A percentile compares a stretch with the other conserved stretches of the same genome.
These are phyloP conservation scores for Lavandula angustifolia DNA, from an alignment of 257 asterid species.

Conservation along the genomic window DNA sequence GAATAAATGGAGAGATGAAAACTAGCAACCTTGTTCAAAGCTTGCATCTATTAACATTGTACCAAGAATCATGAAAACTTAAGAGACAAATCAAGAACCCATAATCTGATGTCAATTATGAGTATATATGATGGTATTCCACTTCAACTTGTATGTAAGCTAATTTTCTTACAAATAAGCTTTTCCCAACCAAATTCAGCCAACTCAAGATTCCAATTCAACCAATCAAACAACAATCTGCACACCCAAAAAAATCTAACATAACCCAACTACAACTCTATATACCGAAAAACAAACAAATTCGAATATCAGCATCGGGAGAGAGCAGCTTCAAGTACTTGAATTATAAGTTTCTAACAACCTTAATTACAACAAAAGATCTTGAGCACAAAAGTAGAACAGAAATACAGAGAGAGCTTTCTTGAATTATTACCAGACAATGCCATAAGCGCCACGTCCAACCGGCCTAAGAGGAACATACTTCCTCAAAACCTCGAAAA, in stretches of 20 bases:
- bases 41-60: not conserved
- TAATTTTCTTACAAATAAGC: not conserved
- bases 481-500: slow-evolving; percentile 73
- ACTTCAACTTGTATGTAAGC: not conserved
- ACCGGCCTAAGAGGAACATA: slow-evolving; percentile 74
- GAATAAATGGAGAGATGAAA: not conserved
- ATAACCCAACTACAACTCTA: not conserved
- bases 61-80: not conserved
- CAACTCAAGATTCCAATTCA: too few relatives aligned
- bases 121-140: not conserved
- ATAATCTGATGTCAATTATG: not conserved
- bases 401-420: not conserved
- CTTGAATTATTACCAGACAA: slow-evolving; percentile 57
- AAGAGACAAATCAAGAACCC: not conserved
- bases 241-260: not conserved
- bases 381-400: slow-evolving; percentile 3
- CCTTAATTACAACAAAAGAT: not conserved
- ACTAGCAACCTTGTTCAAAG: not conserved
- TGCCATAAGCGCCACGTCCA: slow-evolving; percentile 87
- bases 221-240: not conserved
- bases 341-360: not conserved
- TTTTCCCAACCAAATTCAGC: too few relatives aligned
- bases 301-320: not conserved
- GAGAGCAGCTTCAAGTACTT: not conserved
- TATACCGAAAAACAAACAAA: slow-evolving; percentile 1